These are phyloP conservation scores for Chlorophyllum brunneum DNA, from an alignment of 768 basidiomycete species.

Conservation along the genomic window DNA sequence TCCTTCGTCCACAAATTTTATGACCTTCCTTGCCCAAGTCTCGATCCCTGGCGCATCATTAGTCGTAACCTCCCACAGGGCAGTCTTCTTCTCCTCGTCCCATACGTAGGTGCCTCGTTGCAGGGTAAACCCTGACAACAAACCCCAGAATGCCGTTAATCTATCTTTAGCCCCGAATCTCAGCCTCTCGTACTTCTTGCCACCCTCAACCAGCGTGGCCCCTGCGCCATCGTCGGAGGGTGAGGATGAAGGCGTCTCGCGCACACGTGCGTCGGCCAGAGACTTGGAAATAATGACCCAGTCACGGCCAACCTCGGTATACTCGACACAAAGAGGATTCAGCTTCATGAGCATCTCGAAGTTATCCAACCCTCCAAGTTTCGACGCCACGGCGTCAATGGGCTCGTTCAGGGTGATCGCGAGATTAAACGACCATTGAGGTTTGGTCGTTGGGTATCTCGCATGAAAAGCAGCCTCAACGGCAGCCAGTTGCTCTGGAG, in stretches of 20 bases:
- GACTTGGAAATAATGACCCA: neutral
- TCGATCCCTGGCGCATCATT: conserved; percentile 1
- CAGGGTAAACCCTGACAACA: neutral
- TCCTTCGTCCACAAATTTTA: neutral
- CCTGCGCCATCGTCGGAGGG: neutral
- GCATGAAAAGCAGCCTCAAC: neutral
- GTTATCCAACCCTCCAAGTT: neutral
- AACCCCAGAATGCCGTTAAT: conserved; percentile 1
- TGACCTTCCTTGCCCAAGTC: conserved; percentile 4
- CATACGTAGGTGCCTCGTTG: conserved; percentile 7
- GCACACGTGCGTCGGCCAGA: neutral
- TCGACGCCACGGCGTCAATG: neutral
- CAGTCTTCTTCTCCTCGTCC: neutral
- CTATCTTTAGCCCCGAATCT: conserved; percentile 1
- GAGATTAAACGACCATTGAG: conserved; percentile 6
- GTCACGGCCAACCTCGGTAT: neutral
- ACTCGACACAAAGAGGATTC: conserved; percentile 7
- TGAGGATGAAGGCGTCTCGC: neutral
- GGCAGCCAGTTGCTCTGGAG: neutral
- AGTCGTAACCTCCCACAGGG: conserved; percentile 4
- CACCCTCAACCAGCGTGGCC: neutral
- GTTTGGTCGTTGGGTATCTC: neutral
- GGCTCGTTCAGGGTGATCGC: neutral
- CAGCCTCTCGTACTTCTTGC: neutral
- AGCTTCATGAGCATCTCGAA: neutral